These are phyloP conservation scores for Rhizophagus sp. DNA, from an alignment of 192 early-diverging fungal genomes.

Conservation along the genomic window DNA sequence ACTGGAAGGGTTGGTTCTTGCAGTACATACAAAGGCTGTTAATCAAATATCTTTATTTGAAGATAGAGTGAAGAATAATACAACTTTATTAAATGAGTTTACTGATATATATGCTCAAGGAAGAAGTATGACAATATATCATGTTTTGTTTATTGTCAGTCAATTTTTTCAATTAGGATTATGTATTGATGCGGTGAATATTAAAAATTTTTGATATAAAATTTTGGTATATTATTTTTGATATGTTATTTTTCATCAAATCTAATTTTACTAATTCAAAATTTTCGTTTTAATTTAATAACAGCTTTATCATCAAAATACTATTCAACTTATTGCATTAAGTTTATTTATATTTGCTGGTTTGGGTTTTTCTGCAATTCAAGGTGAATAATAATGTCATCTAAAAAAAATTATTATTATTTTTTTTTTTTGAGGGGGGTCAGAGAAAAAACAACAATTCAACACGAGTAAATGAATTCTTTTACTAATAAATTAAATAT, in stretches of 20 bases:
- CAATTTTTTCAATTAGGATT: conserved; percentile 84
- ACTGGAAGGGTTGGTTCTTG: conserved; percentile 55
- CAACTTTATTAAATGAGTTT: neutral
- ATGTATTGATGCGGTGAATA: conserved; percentile 77
- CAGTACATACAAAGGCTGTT: conserved; percentile 38
- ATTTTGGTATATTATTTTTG: too few species aligned
- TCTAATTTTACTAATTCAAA: too few species aligned
- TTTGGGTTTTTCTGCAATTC: conserved; percentile 69
- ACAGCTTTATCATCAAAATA: conserved; percentile 87
- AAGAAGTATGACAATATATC: conserved; percentile 71
- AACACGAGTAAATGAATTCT: neutral
- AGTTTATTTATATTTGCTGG: conserved; percentile 65
- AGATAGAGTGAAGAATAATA: neutral
- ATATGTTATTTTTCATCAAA: too few species aligned
- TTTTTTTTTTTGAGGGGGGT: too few species aligned
- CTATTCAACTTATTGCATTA: conserved; percentile 84
- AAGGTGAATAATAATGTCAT: conserved; percentile 41
- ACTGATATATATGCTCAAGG: conserved; percentile 43
- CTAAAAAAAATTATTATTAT: conserved; percentile 3
- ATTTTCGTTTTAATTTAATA: neutral
- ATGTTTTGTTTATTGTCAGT: conserved; percentile 83
- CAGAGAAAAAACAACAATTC: too few species aligned
- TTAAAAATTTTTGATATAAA: too few species aligned
- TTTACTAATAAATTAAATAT: conserved; percentile 7
- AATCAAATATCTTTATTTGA: neutral